These are phyloP conservation scores for Cryptococcus hybrid DNA, from an alignment of 1,284 basidiomycete genomes.

Conservation along the genomic window DNA sequence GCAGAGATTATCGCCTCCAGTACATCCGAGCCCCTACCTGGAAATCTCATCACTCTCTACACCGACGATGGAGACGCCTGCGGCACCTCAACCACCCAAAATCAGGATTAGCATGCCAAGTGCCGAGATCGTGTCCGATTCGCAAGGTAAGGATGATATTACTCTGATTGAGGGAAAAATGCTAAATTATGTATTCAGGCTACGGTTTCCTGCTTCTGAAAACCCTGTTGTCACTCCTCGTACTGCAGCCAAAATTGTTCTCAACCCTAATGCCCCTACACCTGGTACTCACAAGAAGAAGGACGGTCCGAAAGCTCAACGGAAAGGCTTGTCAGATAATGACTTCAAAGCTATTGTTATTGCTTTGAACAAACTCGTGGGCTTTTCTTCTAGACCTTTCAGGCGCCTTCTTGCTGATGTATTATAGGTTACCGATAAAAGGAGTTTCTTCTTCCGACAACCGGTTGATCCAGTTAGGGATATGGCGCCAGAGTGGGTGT, in stretches of 20 bases:
- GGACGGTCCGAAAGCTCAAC: conserved; percentile 66
- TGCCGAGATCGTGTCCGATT: conserved; percentile 12
- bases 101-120: conserved; percentile 37
- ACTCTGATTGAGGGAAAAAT: background rate
- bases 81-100: conserved; percentile 49
- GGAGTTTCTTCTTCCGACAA: conserved; percentile 61
- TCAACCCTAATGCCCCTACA: conserved; percentile 17
- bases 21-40: conserved; percentile 76
- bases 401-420: conserved; percentile 7
- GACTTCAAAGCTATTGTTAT: conserved; percentile 79
- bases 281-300: conserved; percentile 44
- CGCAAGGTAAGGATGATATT: conserved; percentile 6
- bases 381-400: background rate
- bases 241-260: conserved; percentile 49
- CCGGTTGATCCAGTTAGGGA: conserved; percentile 90
- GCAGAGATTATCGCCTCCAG: conserved; percentile 86
- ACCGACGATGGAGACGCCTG: conserved; percentile 62
- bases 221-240: conserved; percentile 36
- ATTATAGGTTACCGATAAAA: conserved; percentile 24
- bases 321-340: conserved; percentile 72
- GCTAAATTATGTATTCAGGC: conserved; percentile 11
- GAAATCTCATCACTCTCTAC: conserved; percentile 79
- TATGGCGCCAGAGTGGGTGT: conserved; percentile 71
- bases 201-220: conserved; percentile 25
- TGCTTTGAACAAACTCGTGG: conserved; percentile 71